These are phyloP conservation scores for Trichophaea hybrida DNA, from an alignment of 2,329 filamentous ascomycete genomes.

Conservation along the genomic window DNA sequence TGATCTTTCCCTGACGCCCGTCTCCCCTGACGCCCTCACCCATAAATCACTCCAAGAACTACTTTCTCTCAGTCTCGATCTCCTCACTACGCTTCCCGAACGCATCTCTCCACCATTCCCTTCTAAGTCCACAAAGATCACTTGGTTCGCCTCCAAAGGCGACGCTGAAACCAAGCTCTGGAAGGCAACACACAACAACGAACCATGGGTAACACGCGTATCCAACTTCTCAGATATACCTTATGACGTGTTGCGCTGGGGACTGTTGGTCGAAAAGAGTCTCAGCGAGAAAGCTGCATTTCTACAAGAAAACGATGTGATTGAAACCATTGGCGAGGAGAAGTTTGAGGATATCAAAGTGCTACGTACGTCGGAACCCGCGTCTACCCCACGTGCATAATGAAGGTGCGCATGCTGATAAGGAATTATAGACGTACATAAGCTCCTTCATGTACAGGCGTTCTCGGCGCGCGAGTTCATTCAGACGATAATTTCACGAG, in stretches of 20 bases:
- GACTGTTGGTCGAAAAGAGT: slow-evolving; percentile 10
- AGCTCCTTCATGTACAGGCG: slow-evolving; percentile 21
- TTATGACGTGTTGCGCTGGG: slow-evolving; percentile 11
- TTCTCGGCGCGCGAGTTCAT: slow-evolving; percentile 21
- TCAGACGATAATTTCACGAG: slow-evolving; percentile 14
- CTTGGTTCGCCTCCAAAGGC: slow-evolving; percentile 15
- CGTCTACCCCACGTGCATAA: neutral
- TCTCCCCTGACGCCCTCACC: neutral
- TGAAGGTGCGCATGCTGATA: neutral
- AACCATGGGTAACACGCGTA: slow-evolving; percentile 17
- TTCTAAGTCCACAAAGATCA: neutral
- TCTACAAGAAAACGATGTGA: slow-evolving; percentile 10
- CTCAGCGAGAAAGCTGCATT: slow-evolving; percentile 14
- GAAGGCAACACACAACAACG: slow-evolving; percentile 10
- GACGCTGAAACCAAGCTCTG: slow-evolving; percentile 15
- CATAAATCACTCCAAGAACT: neutral
- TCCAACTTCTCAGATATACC: slow-evolving; percentile 8
- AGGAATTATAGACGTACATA: slow-evolving; percentile 13
- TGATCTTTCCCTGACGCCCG: neutral
- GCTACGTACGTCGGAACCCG: slow-evolving; percentile 7
- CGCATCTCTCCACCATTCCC: neutral
- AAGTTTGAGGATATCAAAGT: slow-evolving; percentile 11
- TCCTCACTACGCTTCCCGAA: neutral
- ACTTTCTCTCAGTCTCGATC: neutral
- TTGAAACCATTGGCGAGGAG: slow-evolving; percentile 11